A percentile compares a stretch with the other conserved stretches of the same genome.
phyloP scores from a whole-genome alignment of 495 filamentous ascomycete genomes.

The Bacidia gigantensis region DNA sequence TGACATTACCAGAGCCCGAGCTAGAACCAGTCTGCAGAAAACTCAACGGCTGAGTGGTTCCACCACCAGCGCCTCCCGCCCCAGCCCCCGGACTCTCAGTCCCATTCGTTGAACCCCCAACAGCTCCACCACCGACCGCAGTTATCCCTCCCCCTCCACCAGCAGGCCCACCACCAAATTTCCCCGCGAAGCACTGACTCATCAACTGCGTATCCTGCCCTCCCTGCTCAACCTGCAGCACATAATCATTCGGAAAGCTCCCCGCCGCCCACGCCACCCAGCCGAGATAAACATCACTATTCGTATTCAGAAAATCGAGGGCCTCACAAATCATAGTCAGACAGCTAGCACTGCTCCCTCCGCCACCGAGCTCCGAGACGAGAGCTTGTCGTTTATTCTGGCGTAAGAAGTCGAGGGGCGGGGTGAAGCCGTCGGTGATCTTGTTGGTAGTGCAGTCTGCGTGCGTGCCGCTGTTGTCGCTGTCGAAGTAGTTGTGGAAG shows the following conservation, averaged over 20 bases:
- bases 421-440: constrained; percentile 31
- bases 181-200: constrained; percentile 3
- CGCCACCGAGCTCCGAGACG: constrained; percentile 42
- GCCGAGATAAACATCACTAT: constrained; percentile 39
- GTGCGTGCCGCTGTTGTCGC: constrained; percentile 41
- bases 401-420: constrained; percentile 35
- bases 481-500: constrained; percentile 43
- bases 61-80: background rate
- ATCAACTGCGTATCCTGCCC: background rate
- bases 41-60: too few relatives aligned
- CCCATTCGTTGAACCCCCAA: background rate
- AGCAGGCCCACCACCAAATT: background rate
- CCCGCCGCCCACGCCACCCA: constrained; percentile 41
- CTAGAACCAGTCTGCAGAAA: too few relatives aligned
- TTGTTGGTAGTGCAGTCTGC: constrained; percentile 39
- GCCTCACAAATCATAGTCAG: constrained; percentile 18
- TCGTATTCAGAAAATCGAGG: constrained; percentile 26
- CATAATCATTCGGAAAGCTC: constrained; percentile 27
- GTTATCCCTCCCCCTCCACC: background rate
- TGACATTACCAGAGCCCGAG: too few relatives aligned
- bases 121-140: background rate
- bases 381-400: constrained; percentile 36
- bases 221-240: constrained; percentile 4
- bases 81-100: background rate
- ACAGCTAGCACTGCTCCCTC: constrained; percentile 30